phyloP scores from a whole-genome alignment of 371 early-diverging fungal species.

The Mucor racemosus region DNA sequence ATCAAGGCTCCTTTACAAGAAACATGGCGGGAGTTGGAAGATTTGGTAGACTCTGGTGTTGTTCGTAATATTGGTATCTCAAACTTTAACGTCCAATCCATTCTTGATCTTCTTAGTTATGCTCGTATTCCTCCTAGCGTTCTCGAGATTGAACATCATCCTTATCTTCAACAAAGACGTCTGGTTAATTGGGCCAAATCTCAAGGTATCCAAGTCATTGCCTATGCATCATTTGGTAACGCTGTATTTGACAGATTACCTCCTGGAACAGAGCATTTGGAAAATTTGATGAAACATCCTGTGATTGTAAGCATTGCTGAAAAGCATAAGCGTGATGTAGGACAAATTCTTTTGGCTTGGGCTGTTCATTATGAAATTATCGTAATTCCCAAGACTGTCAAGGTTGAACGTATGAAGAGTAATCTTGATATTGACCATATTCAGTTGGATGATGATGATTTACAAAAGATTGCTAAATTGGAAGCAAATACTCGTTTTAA shows the following conservation, averaged over 20 bases:
- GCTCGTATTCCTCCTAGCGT: conserved; percentile 38
- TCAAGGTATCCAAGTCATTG: conserved; percentile 34
- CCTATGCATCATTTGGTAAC: conserved; percentile 37
- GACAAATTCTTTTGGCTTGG: conserved; percentile 59
- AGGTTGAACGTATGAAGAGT: conserved; percentile 48
- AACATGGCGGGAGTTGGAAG: conserved; percentile 52
- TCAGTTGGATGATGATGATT: conserved; percentile 33
- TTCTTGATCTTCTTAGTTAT: conserved; percentile 42
- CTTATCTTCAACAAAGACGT: conserved; percentile 31
- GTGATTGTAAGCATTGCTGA: conserved; percentile 22
- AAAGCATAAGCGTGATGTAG: conserved; percentile 12
- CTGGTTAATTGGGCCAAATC: conserved; percentile 9
- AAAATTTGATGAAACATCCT: conserved; percentile 39
- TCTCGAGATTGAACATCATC: conserved; percentile 61
- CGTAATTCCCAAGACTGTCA: conserved; percentile 71
- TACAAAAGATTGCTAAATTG: conserved; percentile 31
- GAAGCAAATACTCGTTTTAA: conserved; percentile 44
- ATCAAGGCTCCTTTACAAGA: conserved; percentile 55
- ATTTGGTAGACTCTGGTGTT: conserved; percentile 44
- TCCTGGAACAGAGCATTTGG: conserved; percentile 51
- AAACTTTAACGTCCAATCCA: conserved; percentile 54
- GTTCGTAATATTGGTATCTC: conserved; percentile 64
- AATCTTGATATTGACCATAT: conserved; percentile 38
- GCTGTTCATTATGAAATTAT: conserved; percentile 53
- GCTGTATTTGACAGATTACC: conserved; percentile 23